Evolutionary conservation across 768 basidiomycete species (phyloP), one percentile per base, ranked within the genome.

Genomic region (Kwoniella newhampshirensis): DNA sequence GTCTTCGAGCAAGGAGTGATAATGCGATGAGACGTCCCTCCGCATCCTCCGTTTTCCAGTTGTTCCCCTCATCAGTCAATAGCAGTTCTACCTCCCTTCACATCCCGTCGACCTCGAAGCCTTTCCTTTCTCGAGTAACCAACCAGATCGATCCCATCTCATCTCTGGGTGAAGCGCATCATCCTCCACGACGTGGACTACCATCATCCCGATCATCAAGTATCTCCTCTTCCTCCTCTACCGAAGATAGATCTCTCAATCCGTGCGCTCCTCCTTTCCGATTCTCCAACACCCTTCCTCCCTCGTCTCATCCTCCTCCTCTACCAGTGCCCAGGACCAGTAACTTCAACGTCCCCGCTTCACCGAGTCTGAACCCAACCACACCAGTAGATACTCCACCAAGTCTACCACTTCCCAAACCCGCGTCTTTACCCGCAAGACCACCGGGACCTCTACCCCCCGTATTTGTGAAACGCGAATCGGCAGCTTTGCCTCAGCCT

Each of bases 211-310:
- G 48, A 49, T 57, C 55, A 23, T 32, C 41, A 43, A 57, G 55
- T 50, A 36, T 21, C 28, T 57, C 55, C 1, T 57, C 54, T 3
- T 26, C 25, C 23, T 42, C 26, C 40, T 36, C 40, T 8, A 26
- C 36, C 42, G 20, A 23, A 17, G 23, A 50, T 21, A 26, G 18
- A 50, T 18, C 23, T 59, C 57, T 51, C 0, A 67, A 64, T 35
- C 62, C 68, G 9, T 70, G 58, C 37, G 68, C 68, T 7, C 54
- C 65, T 0, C 68, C 68, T 1, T 70, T 61, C 35, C 68, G 62
- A 21, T 42, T 64, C 0, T 57, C 62, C 21, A 41, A 54, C 3
- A 50, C 63, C 20, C n/a, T n/a, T 55, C 60, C 9, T 32, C 6
- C 32, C 59, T 59, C n/a, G n/a, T 1, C 20, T n/a, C 12, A 25